Evolutionary conservation across 148 eudicot species (phyloP).

Genomic region (Talinum fruticosum): DNA sequence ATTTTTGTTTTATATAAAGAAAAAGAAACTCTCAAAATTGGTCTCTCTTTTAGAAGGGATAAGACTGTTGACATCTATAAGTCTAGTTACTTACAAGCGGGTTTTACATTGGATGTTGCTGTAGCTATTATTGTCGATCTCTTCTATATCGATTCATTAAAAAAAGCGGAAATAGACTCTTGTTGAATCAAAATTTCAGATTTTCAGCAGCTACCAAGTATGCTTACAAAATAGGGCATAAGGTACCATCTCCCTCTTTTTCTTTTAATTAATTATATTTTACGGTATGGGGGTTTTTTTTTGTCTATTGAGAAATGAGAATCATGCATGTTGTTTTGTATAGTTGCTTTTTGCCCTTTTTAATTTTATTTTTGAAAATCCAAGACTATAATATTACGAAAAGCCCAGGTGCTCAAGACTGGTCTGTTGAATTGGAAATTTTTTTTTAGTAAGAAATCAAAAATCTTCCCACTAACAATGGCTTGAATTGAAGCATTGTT

Average conservation of each 20-base stretch:
- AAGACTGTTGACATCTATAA: too few relatives aligned
- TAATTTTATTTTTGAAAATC: too few relatives aligned
- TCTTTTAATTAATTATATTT: too few relatives aligned
- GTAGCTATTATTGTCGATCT: too few relatives aligned
- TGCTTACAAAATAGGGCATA: background rate
- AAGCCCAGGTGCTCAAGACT: background rate
- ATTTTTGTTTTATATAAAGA: too few relatives aligned
- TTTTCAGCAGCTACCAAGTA: background rate
- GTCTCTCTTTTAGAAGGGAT: too few relatives aligned
- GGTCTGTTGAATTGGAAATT: background rate
- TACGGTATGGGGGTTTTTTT: too few relatives aligned
- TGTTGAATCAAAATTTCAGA: background rate
- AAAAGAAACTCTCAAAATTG: too few relatives aligned
- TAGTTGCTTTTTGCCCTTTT: background rate
- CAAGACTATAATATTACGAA: background rate
- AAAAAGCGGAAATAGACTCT: background rate
- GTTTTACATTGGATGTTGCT: too few relatives aligned
- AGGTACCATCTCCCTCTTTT: background rate
- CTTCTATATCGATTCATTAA: background rate
- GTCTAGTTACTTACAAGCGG: too few relatives aligned
- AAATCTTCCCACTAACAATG: background rate
- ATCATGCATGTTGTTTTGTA: background rate
- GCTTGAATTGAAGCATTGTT: constrained; percentile 4
- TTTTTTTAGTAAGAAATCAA: background rate
- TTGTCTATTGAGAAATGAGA: background rate